A percentile compares a stretch with the other conserved stretches of the same genome.
Conservation (phyloP, 805 yeast species). For the Kodamaea hsintzibuensis region DNA sequence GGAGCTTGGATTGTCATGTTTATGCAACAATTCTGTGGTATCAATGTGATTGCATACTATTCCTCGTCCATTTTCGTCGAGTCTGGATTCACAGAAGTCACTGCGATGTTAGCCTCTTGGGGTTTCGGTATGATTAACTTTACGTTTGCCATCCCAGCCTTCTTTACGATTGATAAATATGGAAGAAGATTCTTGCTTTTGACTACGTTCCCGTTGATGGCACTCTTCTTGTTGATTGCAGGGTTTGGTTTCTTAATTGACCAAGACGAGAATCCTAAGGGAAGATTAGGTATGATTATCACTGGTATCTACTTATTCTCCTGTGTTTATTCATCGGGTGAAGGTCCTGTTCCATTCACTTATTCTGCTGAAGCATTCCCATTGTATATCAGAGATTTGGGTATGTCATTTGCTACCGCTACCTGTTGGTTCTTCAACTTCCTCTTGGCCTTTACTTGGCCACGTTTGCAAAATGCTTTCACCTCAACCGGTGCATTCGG, state of each 20-base stretch:
- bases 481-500: slow-evolving; percentile 85
- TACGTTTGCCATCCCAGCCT: slow-evolving; percentile 80
- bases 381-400: slow-evolving; percentile 73
- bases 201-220: slow-evolving; percentile 64
- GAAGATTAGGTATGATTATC: slow-evolving; percentile 66
- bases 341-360: slow-evolving; percentile 89
- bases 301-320: slow-evolving; percentile 75
- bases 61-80: slow-evolving; percentile 73
- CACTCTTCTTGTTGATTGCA: slow-evolving; percentile 56
- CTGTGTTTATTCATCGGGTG: slow-evolving; percentile 76
- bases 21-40: slow-evolving; percentile 91
- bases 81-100: slow-evolving; percentile 61
- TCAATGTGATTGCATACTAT: slow-evolving; percentile 85
- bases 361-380: slow-evolving; percentile 86
- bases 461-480: slow-evolving; percentile 63
- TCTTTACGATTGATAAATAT: slow-evolving; percentile 72
- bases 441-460: slow-evolving; percentile 76
- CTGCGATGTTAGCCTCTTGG: slow-evolving; percentile 76
- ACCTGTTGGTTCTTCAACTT: slow-evolving; percentile 76
- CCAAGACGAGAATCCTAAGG: slow-evolving; percentile 39
- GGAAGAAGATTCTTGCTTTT: slow-evolving; percentile 69
- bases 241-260: slow-evolving; percentile 76
- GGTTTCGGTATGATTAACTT: slow-evolving; percentile 85
- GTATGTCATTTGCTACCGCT: slow-evolving; percentile 78
- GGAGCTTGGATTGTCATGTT: slow-evolving; percentile 84